These are phyloP conservation scores for Rhodotorula mucilaginosa DNA, from an alignment of 1,284 basidiomycete genomes.

Conservation along the genomic window DNA sequence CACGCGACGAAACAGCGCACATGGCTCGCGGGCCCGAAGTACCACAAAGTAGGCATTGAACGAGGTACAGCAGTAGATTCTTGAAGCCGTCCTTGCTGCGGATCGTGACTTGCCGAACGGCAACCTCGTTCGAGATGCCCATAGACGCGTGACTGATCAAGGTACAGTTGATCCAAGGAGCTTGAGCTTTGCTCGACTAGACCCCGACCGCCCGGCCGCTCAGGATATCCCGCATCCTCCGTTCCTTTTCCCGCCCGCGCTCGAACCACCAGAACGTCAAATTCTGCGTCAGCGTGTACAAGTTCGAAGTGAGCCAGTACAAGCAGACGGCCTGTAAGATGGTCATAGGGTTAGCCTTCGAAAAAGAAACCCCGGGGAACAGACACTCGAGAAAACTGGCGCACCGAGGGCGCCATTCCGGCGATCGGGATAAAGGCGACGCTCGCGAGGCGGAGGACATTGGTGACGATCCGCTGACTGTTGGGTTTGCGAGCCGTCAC, in stretches of 20 bases:
- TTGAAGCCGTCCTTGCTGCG: no score
- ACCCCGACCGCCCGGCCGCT: slow-evolving; percentile 10
- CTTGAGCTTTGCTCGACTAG: no score
- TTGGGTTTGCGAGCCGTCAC: slow-evolving; percentile 12
- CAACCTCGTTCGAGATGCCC: no score
- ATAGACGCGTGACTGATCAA: no score
- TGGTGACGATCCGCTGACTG: slow-evolving; percentile 58
- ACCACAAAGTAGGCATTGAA: no score
- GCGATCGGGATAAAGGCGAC: slow-evolving; percentile 72
- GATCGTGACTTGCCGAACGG: no score
- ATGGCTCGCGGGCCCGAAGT: no score
- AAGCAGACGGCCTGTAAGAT: slow-evolving; percentile 65
- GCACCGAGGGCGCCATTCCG: slow-evolving; percentile 72
- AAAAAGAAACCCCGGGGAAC: background rate
- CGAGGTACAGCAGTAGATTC: no score
- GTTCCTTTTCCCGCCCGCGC: slow-evolving; percentile 13
- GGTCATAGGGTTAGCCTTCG: background rate
- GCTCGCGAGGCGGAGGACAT: slow-evolving; percentile 61
- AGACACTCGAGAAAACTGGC: slow-evolving; percentile 41
- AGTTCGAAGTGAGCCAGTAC: slow-evolving; percentile 80
- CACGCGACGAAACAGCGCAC: no score
- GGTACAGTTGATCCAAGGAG: no score
- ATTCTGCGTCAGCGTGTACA: slow-evolving; percentile 74
- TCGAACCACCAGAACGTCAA: slow-evolving; percentile 61
- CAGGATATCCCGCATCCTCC: slow-evolving; percentile 20